A percentile compares a stretch with the other conserved stretches of the same genome.
These are phyloP conservation scores for Candida silvatica DNA, from an alignment of 805 yeast genomes.

Conservation along the genomic window DNA sequence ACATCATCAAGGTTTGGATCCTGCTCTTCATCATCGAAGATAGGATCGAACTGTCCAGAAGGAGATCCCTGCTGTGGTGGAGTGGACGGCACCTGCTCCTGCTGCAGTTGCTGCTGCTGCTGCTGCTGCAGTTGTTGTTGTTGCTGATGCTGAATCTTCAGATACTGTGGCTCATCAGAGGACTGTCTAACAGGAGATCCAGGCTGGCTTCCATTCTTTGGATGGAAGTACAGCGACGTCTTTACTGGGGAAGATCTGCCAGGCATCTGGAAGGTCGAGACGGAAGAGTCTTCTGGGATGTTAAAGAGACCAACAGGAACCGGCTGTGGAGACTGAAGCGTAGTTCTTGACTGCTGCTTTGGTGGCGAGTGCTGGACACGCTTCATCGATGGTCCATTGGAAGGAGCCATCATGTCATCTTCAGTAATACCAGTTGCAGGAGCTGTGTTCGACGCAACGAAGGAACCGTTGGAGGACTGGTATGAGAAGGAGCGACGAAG, in stretches of 20 bases:
- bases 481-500: slow-evolving; percentile 19
- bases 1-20: slow-evolving; percentile 42
- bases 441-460: slow-evolving; percentile 10
- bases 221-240: slow-evolving; percentile 1
- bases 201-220: not conserved
- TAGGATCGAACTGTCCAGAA: not conserved
- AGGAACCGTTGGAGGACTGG: slow-evolving; percentile 17
- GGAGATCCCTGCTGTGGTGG: too few species aligned
- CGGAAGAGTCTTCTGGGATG: slow-evolving; percentile 13
- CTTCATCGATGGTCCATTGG: too few species aligned
- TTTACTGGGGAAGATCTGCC: not conserved
- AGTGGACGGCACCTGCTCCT: not conserved
- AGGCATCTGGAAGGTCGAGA: slow-evolving; percentile 7
- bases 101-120: too few species aligned
- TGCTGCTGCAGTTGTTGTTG: too few species aligned
- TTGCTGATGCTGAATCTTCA: too few species aligned
- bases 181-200: not conserved
- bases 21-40: slow-evolving; percentile 1
- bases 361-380: too few species aligned
- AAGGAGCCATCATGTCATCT: too few species aligned
- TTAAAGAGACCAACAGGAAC: slow-evolving; percentile 8
- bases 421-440: too few species aligned
- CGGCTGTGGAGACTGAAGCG: too few species aligned
- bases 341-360: too few species aligned
- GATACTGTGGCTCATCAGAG: too few species aligned